These are phyloP conservation scores for Pseudozyma tsukubaensis DNA, from an alignment of 1,284 basidiomycete species.

Conservation along the genomic window DNA sequence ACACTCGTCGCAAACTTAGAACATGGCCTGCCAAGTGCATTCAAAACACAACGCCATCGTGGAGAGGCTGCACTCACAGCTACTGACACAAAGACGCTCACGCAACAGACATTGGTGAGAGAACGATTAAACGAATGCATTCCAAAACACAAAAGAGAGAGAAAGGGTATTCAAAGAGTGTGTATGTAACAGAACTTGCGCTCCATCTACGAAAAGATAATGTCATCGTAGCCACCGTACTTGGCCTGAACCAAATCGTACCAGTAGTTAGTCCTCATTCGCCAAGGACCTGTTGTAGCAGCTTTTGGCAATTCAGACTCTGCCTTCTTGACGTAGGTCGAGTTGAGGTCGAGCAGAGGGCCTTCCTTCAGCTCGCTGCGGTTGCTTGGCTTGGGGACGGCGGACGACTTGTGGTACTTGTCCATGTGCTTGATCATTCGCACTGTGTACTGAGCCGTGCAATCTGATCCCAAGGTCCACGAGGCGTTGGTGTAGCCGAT, in stretches of 20 bases:
- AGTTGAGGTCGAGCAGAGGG: slow-evolving; percentile 62
- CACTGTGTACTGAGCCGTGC: slow-evolving; percentile 58
- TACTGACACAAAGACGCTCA: too few species aligned
- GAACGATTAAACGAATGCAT: neutral
- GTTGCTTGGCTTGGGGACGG: slow-evolving; percentile 25
- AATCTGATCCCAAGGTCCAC: slow-evolving; percentile 66
- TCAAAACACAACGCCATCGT: too few species aligned
- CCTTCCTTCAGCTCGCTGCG: slow-evolving; percentile 26
- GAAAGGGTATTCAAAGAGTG: neutral
- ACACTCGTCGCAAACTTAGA: too few species aligned
- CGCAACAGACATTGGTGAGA: too few species aligned
- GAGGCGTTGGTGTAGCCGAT: slow-evolving; percentile 68
- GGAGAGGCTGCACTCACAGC: too few species aligned
- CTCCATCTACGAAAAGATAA: slow-evolving; percentile 35
- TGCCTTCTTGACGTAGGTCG: slow-evolving; percentile 65
- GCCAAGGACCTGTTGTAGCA: slow-evolving; percentile 56
- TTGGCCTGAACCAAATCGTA: slow-evolving; percentile 55
- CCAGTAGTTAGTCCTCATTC: slow-evolving; percentile 56
- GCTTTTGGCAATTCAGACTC: slow-evolving; percentile 58
- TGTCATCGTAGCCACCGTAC: slow-evolving; percentile 41
- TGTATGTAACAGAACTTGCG: neutral
- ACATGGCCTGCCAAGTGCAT: too few species aligned
- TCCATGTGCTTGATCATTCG: slow-evolving; percentile 58
- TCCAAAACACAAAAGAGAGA: neutral
- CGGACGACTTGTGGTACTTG: slow-evolving; percentile 45